These are phyloP conservation scores for Haberlea rhodopensis DNA, from an alignment of 257 asterid genomes.

Conservation along the genomic window DNA sequence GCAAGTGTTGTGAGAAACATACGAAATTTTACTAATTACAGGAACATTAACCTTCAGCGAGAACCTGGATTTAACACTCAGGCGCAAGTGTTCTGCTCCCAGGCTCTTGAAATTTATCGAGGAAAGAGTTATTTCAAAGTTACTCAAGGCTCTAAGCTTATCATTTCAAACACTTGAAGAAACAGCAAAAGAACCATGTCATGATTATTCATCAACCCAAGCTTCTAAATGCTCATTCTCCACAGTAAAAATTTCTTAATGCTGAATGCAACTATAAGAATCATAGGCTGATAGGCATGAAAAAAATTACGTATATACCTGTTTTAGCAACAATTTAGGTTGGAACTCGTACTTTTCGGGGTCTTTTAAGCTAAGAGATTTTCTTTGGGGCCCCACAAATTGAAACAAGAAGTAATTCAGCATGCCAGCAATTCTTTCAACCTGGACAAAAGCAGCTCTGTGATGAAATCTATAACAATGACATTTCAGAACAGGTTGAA, in stretches of 20 bases:
- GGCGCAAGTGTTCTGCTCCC: too few species aligned
- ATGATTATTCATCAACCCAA: conserved; percentile 9
- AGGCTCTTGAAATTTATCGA: too few species aligned
- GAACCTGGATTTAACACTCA: too few species aligned
- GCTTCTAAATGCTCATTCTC: neutral
- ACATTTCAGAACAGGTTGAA: conserved; percentile 22
- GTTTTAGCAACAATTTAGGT: conserved; percentile 81
- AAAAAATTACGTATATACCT: conserved; percentile 42
- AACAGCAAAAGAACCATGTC: too few species aligned
- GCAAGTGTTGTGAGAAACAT: too few species aligned
- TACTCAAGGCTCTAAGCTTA: too few species aligned
- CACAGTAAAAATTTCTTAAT: neutral
- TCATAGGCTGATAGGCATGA: conserved; percentile 10
- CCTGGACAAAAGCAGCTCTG: conserved; percentile 45
- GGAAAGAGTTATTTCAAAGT: too few species aligned
- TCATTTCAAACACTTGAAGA: too few species aligned
- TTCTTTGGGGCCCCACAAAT: conserved; percentile 96
- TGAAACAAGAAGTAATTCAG: conserved; percentile 87
- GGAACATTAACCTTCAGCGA: too few species aligned
- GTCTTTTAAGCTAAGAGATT: conserved; percentile 88
- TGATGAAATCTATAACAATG: neutral
- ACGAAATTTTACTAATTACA: too few species aligned
- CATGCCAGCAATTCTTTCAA: conserved; percentile 98
- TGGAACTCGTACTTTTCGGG: conserved; percentile 97
- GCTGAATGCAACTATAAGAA: neutral